These are phyloP conservation scores for Globisporangium heterothallicum DNA, from an alignment of 352 stramenopile species.

Conservation along the genomic window DNA sequence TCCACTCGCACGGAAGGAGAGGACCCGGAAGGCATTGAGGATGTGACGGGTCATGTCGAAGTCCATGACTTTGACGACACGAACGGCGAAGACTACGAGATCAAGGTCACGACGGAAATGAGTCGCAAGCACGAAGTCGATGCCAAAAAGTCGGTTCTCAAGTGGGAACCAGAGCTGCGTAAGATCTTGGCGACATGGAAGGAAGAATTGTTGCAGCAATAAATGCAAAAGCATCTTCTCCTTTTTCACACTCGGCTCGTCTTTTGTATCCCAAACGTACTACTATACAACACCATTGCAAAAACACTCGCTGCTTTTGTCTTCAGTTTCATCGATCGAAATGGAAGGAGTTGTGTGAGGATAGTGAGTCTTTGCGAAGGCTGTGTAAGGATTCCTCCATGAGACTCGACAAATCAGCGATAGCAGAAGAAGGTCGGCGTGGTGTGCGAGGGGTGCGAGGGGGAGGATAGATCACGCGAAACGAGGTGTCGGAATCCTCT, in stretches of 20 bases:
- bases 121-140: conserved; percentile 40
- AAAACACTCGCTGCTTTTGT: neutral
- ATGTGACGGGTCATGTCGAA: conserved; percentile 63
- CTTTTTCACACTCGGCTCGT: too few species aligned
- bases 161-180: conserved; percentile 57
- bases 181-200: conserved; percentile 71
- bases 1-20: conserved; percentile 27
- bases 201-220: conserved; percentile 74
- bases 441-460: conserved; percentile 13
- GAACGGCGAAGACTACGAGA: conserved; percentile 74
- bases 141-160: conserved; percentile 52
- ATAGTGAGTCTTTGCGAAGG: conserved; percentile 43
- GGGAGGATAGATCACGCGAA: conserved; percentile 39
- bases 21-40: conserved; percentile 34
- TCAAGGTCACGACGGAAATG: conserved; percentile 46
- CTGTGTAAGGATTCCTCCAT: conserved; percentile 75
- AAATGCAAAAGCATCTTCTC: conserved; percentile 1
- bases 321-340: neutral
- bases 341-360: neutral
- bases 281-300: neutral
- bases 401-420: conserved; percentile 67
- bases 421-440: conserved; percentile 52
- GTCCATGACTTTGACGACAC: conserved; percentile 85
- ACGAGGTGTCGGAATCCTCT: conserved; percentile 56
- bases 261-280: too few species aligned